Percentiles rank a stretch among this genome's conserved stretches.
These are phyloP conservation scores for Soucietia sequanensis DNA, from an alignment of 805 yeast genomes.

Conservation along the genomic window DNA sequence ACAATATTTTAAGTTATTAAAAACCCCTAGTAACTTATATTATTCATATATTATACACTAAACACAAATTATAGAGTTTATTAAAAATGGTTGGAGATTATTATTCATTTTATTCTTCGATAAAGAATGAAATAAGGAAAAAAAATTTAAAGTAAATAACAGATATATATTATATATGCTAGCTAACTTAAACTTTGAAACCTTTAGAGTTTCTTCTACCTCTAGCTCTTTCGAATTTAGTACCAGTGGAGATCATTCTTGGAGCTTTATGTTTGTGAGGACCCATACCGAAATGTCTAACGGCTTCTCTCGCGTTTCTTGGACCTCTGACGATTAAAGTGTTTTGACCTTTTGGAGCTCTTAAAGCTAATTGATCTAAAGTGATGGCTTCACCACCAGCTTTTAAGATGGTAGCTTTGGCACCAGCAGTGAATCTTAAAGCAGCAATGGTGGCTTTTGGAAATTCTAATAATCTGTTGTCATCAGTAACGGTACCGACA, in stretches of 20 bases:
- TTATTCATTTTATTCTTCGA: not conserved
- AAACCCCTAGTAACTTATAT: too few species aligned
- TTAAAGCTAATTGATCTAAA: slow-evolving; percentile 97
- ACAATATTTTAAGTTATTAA: too few species aligned
- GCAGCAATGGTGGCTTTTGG: slow-evolving; percentile 99
- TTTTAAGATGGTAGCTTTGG: slow-evolving; percentile 94
- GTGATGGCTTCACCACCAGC: slow-evolving; percentile 99
- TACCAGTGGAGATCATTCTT: slow-evolving; percentile 94
- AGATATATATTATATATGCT: slow-evolving; percentile 4
- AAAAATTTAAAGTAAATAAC: slow-evolving; percentile 2
- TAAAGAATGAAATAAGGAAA: slow-evolving; percentile 5
- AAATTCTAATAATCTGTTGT: slow-evolving; percentile 87
- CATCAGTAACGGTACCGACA: slow-evolving; percentile 99
- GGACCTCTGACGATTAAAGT: slow-evolving; percentile 98
- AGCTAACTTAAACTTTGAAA: slow-evolving; percentile 89
- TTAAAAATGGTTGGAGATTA: not conserved
- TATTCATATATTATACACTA: slow-evolving; percentile 10
- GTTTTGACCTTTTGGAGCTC: slow-evolving; percentile 99
- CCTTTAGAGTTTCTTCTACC: slow-evolving; percentile 99
- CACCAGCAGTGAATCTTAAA: slow-evolving; percentile 98
- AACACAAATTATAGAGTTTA: slow-evolving; percentile 8
- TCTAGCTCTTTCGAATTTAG: slow-evolving; percentile 99
- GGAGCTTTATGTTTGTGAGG: slow-evolving; percentile 99
- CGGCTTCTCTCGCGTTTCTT: slow-evolving; percentile 98
- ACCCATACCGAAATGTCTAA: slow-evolving; percentile 99